Evolutionary conservation across 139 green algal genomes (phyloP).

Genomic region (Chlorella sorokiniana): DNA sequence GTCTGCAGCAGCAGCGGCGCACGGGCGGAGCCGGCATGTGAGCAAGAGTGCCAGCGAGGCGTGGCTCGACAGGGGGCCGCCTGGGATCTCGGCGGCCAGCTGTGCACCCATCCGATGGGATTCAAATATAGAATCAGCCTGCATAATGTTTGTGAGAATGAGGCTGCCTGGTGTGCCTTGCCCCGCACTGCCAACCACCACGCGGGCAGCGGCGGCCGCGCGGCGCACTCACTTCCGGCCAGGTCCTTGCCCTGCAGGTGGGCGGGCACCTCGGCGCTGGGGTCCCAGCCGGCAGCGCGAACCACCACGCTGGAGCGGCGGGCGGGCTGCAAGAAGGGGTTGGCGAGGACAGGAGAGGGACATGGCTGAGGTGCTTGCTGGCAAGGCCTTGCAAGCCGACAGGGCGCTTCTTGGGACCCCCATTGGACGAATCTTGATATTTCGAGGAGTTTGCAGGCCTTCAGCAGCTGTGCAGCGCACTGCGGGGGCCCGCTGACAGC

Average conservation of each 20-base stretch:
- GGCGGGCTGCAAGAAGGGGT: constrained; percentile 19
- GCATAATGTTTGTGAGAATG: too few relatives aligned
- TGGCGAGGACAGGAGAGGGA: neutral
- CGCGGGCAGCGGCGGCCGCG: neutral
- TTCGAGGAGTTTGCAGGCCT: too few relatives aligned
- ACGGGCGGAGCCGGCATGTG: neutral
- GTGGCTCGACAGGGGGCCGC: neutral
- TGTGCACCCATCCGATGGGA: too few relatives aligned
- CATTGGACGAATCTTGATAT: too few relatives aligned
- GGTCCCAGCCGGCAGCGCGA: constrained; percentile 27
- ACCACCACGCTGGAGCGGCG: constrained; percentile 29
- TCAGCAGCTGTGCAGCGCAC: too few relatives aligned
- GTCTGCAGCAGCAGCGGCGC: constrained; percentile 20
- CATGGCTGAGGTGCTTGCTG: neutral
- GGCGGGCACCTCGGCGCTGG: constrained; percentile 22
- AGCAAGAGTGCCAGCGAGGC: neutral
- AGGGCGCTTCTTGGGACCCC: too few relatives aligned
- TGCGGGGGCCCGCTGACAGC: neutral
- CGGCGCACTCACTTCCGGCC: constrained; percentile 20
- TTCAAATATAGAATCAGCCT: too few relatives aligned
- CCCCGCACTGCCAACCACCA: too few relatives aligned
- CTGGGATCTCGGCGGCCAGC: neutral
- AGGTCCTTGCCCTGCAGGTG: constrained; percentile 37
- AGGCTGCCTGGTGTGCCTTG: too few relatives aligned
- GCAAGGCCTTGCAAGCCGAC: too few relatives aligned